Conservation (phyloP, 2,329 filamentous ascomycete species). For the Hypoxylon sp. region DNA sequence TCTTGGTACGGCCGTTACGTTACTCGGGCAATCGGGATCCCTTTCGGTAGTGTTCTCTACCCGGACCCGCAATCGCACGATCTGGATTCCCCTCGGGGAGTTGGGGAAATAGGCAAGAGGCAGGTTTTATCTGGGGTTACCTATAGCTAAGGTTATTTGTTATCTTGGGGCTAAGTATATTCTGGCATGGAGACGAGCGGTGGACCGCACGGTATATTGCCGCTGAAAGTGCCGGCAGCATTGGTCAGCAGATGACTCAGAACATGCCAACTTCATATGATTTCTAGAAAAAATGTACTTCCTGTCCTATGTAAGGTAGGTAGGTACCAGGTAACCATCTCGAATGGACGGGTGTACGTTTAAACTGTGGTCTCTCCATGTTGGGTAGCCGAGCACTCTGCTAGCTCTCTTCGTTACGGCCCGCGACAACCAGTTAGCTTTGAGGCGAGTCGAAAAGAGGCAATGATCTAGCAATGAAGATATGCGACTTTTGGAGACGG, state of each 20-base stretch:
- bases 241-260: conserved; percentile 4
- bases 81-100: conserved; percentile 3
- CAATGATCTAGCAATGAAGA: conserved; percentile 1
- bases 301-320: neutral
- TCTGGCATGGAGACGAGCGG: conserved; percentile 13
- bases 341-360: neutral
- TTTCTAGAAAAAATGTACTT: neutral
- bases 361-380: neutral
- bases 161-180: conserved; percentile 3
- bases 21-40: conserved; percentile 14
- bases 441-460: neutral
- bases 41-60: conserved; percentile 20
- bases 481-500: neutral
- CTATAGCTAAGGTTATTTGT: neutral
- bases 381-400: neutral
- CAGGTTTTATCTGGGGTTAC: conserved; percentile 13
- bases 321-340: neutral
- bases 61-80: conserved; percentile 28
- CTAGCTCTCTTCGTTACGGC: neutral
- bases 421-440: neutral
- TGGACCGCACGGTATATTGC: conserved; percentile 7
- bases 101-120: conserved; percentile 12
- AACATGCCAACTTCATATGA: neutral
- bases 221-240: neutral
- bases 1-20: conserved; percentile 28